A percentile compares a stretch with the other conserved stretches of the same genome.
These are phyloP conservation scores for Jatropha multifida DNA, from an alignment of 441 rosid species.

Conservation along the genomic window DNA sequence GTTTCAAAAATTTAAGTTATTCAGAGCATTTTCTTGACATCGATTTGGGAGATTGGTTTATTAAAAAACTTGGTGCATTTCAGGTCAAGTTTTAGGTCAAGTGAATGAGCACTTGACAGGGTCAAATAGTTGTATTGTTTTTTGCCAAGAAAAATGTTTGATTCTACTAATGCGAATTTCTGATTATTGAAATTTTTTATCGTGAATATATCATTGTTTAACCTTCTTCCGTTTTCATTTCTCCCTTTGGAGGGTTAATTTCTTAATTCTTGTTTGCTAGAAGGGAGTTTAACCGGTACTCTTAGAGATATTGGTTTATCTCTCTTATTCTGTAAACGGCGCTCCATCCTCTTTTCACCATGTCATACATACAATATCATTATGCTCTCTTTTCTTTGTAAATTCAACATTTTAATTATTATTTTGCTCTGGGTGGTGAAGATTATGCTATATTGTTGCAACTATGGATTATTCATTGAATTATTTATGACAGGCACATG, in stretches of 20 bases:
- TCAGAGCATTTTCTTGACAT: background rate
- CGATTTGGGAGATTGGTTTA: background rate
- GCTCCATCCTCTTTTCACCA: background rate
- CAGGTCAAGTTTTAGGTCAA: background rate
- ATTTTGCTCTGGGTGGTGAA: background rate
- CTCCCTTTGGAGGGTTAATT: background rate
- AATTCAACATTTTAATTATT: background rate
- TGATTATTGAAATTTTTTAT: no score
- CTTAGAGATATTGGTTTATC: background rate
- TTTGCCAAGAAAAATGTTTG: background rate
- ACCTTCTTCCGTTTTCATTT: background rate
- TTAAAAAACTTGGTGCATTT: background rate
- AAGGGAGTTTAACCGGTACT: background rate
- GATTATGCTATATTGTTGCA: background rate
- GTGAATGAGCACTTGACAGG: background rate
- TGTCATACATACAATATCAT: background rate
- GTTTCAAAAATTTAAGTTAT: background rate
- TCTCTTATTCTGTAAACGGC: background rate
- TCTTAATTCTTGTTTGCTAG: no score
- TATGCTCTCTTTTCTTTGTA: background rate
- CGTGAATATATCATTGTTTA: no score
- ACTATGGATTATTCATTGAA: background rate
- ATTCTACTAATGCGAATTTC: background rate
- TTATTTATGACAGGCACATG: constrained; percentile 75
- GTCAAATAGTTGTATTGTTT: background rate